Base-by-base conservation (phyloP, 2,329 filamentous ascomycete genomes). In the Drechslerella dactyloides region DNA sequence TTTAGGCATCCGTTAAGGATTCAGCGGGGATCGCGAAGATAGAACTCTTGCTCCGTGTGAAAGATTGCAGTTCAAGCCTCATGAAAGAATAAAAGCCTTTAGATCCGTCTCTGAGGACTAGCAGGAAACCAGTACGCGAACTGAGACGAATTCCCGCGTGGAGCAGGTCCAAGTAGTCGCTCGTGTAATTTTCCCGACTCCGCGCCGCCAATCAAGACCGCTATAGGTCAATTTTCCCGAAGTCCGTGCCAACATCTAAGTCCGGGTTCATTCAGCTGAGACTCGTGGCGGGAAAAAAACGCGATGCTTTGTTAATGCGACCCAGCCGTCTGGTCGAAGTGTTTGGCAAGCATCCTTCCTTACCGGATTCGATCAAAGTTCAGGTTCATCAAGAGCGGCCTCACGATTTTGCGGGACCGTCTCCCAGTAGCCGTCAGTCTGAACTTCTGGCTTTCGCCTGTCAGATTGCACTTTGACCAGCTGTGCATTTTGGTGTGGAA, bases 91-190 rank as follows among this genome's bases (percentile, higher is more conserved):
- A n/a, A n/a, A 48, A 21, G 8, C 11, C 15, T 17, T 6, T 11
- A 48, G 68, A 56, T 60, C 55, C 68, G 60, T 60, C 60, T 60
- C 13, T 55, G 44, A 40, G 48, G 61, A 65, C 52, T 55, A 52
- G 60, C 60, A 72, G 56, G 68, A 60, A 72, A 70, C 42, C 24
- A 55, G 55, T 48, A 23, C 68, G 68, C 68, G 68, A 61, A 61
- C 64, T 72, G 60, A 72, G 64, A 64, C 60, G 59, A 65, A 64
- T 72, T 72, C 68, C 68, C 68, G 68, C 68, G 60, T 72, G 66
- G 66, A 64, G 60, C 40, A 46, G 23, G 17, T 44, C 46, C n/a
- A 48, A 57, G 42, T 48, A 61, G 54, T 63, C 55, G 68, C 68
- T 72, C 60, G 60, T 65, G 68, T 72, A 63, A 33, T 61, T 57